Base-by-base conservation (phyloP, 495 filamentous ascomycete genomes). In the Staphylotrichum tortipilum region DNA sequence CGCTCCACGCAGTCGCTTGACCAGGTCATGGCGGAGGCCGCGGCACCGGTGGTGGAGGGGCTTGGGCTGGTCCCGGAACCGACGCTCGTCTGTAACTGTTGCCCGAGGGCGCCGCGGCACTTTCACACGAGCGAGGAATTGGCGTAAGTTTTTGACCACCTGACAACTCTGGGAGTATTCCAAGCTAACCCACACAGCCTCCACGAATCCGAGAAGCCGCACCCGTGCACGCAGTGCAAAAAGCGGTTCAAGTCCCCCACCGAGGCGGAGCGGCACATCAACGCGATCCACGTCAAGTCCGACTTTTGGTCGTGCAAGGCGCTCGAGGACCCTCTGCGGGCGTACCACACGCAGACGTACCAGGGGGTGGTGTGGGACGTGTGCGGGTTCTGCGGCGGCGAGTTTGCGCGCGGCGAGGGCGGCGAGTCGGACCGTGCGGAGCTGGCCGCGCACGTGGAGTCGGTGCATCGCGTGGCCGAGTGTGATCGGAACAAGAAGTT, bases 211-310 rank as follows among this genome's bases (percentile, higher is more conserved):
- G 87, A 90, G 61, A 92, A 89, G 58, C 87, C 89, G 54, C 88
- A 92, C 61, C 74, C 76, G 10, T 94, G 88, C 61, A 70, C 77
- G 26, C 89, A 80, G 59, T 94, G 88, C 66, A 79, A 79, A 34
- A 89, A 88, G 61, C 78, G 87, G 15, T 94, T 94, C 74, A 92
- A 94, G 60, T 87, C 87, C 63, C 91, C 89, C 55, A 91, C 90
- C 53, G 88, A 94, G 70, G 86, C 87, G 17, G 88, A 92, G 59
- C 78, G 88, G 11, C 88, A 94, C 63, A 82, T 88, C 60, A 94
- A 92, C 50, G 89, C 86, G 0, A 79, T 94, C 19, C 88, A 94
- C 60, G 73, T 92, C n/a, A 82, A 88, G 30, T 79, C 78, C 18
- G 82, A 92, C 60, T 89, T 81, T 8, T 94, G 88, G 88, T 88